These are phyloP conservation scores for Pythium scleroteichum DNA, from an alignment of 352 stramenopile genomes.

Conservation along the genomic window DNA sequence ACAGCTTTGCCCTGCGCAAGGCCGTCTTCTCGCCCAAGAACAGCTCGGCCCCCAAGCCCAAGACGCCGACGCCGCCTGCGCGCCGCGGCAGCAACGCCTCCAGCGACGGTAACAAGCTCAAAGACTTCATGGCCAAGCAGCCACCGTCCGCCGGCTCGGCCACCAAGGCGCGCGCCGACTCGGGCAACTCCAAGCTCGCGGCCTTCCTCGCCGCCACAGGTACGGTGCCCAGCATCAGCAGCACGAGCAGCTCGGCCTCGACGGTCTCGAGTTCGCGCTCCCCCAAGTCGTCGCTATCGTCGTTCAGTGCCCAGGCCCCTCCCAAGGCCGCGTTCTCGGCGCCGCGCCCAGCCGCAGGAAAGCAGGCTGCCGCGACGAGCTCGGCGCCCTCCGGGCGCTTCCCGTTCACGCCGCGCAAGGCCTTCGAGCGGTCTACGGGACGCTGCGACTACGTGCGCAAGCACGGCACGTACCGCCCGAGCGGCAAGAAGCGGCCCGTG, in stretches of 20 bases:
- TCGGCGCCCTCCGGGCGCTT: conserved; percentile 20
- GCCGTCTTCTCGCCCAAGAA: conserved; percentile 56
- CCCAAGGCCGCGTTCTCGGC: conserved; percentile 9
- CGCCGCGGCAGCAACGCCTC: conserved; percentile 30
- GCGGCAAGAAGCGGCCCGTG: conserved; percentile 35
- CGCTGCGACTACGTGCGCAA: conserved; percentile 71
- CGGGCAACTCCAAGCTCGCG: conserved; percentile 69
- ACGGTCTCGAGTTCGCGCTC: conserved; percentile 23
- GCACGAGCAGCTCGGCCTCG: conserved; percentile 20
- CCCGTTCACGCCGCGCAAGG: conserved; percentile 50
- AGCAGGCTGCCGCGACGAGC: conserved; percentile 1
- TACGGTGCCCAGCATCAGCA: conserved; percentile 33
- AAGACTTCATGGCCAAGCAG: conserved; percentile 78
- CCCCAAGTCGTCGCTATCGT: conserved; percentile 21
- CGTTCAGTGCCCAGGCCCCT: conserved; percentile 25
- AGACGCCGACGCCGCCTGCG: conserved; percentile 24
- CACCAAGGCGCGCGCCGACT: conserved; percentile 54
- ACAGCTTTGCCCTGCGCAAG: conserved; percentile 61
- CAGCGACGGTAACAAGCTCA: conserved; percentile 75
- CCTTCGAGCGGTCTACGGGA: conserved; percentile 63
- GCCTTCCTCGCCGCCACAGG: conserved; percentile 75
- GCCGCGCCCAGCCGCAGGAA: not conserved
- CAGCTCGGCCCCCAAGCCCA: conserved; percentile 12
- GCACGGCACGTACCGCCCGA: conserved; percentile 72
- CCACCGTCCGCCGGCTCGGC: conserved; percentile 32